A percentile compares a stretch with the other conserved stretches of the same genome.
These are phyloP conservation scores for Candida rishiriensis DNA, from an alignment of 805 yeast species.

Conservation along the genomic window DNA sequence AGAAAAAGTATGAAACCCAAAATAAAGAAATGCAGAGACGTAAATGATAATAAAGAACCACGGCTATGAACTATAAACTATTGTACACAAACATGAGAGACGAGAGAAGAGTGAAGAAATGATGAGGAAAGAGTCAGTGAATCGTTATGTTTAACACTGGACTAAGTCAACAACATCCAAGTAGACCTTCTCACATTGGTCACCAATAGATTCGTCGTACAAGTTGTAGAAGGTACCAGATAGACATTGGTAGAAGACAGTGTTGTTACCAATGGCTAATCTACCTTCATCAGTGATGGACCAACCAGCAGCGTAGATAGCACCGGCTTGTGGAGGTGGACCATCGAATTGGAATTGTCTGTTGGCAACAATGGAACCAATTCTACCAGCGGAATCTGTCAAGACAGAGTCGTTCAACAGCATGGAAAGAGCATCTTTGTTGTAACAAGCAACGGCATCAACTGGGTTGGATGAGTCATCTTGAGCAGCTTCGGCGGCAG, in stretches of 20 bases:
- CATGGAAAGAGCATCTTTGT: constrained; percentile 39
- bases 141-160: constrained; percentile 23
- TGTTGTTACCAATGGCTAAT: constrained; percentile 47
- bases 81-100: constrained; percentile 7
- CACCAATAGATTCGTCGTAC: constrained; percentile 45
- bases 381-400: constrained; percentile 44
- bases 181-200: constrained; percentile 43
- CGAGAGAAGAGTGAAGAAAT: neutral
- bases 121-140: neutral
- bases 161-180: constrained; percentile 43
- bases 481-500: constrained; percentile 22
- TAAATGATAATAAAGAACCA: constrained; percentile 8
- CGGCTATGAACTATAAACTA: constrained; percentile 12
- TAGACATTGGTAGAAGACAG: constrained; percentile 48
- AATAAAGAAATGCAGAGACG: constrained; percentile 8
- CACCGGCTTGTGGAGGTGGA: constrained; percentile 61
- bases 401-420: constrained; percentile 37
- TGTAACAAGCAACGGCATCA: constrained; percentile 32
- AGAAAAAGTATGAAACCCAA: constrained; percentile 7
- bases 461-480: constrained; percentile 30
- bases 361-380: constrained; percentile 58
- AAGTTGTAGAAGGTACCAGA: constrained; percentile 58
- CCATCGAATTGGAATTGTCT: constrained; percentile 65
- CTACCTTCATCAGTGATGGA: constrained; percentile 40
- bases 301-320: constrained; percentile 51